phyloP scores from a whole-genome alignment of 306 rosid species.

The Vigna reflexopilosa region DNA sequence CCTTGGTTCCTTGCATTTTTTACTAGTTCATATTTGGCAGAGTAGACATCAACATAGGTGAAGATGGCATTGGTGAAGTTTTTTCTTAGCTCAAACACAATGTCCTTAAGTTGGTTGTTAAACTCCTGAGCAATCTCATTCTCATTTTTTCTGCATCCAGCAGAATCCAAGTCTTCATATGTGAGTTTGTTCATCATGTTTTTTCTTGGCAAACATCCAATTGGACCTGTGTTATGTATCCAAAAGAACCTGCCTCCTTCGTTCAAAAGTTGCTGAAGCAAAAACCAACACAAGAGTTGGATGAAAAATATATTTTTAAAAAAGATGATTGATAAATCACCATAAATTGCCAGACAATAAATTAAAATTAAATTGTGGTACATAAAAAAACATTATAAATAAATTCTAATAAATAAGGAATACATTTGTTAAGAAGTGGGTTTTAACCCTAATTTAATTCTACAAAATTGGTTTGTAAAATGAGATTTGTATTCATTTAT shows the following conservation, averaged over 20 bases:
- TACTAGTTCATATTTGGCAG: slow-evolving; percentile 63
- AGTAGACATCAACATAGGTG: slow-evolving; percentile 64
- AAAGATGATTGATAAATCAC: too few species aligned
- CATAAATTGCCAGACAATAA: too few species aligned
- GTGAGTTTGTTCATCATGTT: slow-evolving; percentile 15
- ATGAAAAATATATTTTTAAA: too few species aligned
- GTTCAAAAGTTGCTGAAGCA: slow-evolving; percentile 60
- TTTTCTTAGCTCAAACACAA: slow-evolving; percentile 41
- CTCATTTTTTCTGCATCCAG: slow-evolving; percentile 58
- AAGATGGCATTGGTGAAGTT: slow-evolving; percentile 54
- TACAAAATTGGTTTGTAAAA: too few species aligned
- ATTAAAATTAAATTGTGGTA: too few species aligned
- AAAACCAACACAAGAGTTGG: not conserved
- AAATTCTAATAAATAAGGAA: too few species aligned
- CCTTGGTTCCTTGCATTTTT: slow-evolving; percentile 60
- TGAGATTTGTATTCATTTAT: too few species aligned
- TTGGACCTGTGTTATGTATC: slow-evolving; percentile 74
- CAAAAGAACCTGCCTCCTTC: slow-evolving; percentile 74
- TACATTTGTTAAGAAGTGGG: not conserved
- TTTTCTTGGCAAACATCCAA: slow-evolving; percentile 67
- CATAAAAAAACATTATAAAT: too few species aligned
- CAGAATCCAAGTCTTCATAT: slow-evolving; percentile 46
- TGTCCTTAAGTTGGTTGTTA: slow-evolving; percentile 63
- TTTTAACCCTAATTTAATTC: too few species aligned
- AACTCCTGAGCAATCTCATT: slow-evolving; percentile 67